phyloP scores from a whole-genome alignment of 345 rosid genomes.

The Syzygium aromaticum region DNA sequence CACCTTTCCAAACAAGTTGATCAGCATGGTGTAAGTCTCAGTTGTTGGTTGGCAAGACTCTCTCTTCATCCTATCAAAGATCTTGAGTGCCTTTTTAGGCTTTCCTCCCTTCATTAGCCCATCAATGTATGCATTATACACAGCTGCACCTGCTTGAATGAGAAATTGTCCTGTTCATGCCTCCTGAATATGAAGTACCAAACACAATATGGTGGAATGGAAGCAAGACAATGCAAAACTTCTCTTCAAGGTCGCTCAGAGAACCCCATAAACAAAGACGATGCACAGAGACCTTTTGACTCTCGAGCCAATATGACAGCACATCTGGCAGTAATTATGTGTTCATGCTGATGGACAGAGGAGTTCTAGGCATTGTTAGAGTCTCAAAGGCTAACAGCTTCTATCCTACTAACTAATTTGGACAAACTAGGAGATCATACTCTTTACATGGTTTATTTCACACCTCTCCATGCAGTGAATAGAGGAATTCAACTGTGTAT shows the following conservation, averaged over 20 bases:
- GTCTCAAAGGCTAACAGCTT: not conserved
- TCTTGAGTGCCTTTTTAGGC: conserved; percentile 46
- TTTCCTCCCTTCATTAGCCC: conserved; percentile 72
- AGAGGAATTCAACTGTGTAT: not conserved
- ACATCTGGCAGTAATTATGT: not conserved
- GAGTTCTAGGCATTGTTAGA: not conserved
- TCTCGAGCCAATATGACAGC: not conserved
- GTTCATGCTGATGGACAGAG: not conserved
- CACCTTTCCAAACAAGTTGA: conserved; percentile 90
- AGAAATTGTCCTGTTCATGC: not conserved
- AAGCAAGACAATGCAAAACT: not conserved
- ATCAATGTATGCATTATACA: conserved; percentile 77
- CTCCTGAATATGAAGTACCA: not conserved
- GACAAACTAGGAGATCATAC: not conserved
- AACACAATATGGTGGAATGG: not conserved
- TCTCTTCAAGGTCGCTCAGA: not conserved
- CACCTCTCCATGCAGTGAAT: not conserved
- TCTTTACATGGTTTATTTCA: not conserved
- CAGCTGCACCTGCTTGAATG: conserved; percentile 42
- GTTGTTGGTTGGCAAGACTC: conserved; percentile 56
- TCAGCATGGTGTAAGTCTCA: conserved; percentile 82
- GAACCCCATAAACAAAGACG: not conserved
- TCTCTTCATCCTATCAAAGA: conserved; percentile 70
- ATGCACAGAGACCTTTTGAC: not conserved
- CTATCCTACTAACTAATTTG: not conserved